Conservation (phyloP, 176 grass and related monocot genomes). For the Lolium multiflorum region DNA sequence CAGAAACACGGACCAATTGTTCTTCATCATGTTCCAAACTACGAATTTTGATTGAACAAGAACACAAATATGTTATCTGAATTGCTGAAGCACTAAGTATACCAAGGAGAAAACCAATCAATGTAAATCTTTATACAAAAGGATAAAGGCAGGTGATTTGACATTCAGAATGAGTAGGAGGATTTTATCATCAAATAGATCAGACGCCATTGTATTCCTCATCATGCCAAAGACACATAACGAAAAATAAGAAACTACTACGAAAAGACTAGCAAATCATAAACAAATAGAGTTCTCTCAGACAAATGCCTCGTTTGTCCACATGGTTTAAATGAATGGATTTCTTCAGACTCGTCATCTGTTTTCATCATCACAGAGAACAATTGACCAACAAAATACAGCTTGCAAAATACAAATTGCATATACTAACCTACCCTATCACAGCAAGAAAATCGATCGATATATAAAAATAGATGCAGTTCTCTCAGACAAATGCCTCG, state of each 20-base stretch:
- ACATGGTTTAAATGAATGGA: constrained; percentile 62
- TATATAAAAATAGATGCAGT: background rate
- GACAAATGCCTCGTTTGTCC: constrained; percentile 77
- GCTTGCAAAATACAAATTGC: too few relatives aligned
- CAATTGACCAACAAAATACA: background rate
- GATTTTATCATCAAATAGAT: constrained; percentile 55
- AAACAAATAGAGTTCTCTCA: background rate
- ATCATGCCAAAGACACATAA: constrained; percentile 8
- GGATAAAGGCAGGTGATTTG: background rate
- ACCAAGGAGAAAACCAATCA: too few relatives aligned
- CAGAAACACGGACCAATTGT: constrained; percentile 65
- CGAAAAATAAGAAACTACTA: background rate
- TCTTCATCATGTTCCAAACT: constrained; percentile 41
- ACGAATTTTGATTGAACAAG: too few relatives aligned
- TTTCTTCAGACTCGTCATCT: constrained; percentile 70
- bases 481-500: constrained; percentile 40
- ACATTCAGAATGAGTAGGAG: constrained; percentile 75
- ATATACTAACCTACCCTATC: too few relatives aligned
- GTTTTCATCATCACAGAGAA: constrained; percentile 41
- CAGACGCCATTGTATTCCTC: constrained; percentile 41
- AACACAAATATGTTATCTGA: background rate
- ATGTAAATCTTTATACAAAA: too few relatives aligned
- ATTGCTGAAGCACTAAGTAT: too few relatives aligned
- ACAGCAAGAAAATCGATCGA: too few relatives aligned
- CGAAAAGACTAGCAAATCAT: too few relatives aligned